These are phyloP conservation scores for Lichtheimia hyalospora DNA, from an alignment of 371 early-diverging fungal species.

Conservation along the genomic window DNA sequence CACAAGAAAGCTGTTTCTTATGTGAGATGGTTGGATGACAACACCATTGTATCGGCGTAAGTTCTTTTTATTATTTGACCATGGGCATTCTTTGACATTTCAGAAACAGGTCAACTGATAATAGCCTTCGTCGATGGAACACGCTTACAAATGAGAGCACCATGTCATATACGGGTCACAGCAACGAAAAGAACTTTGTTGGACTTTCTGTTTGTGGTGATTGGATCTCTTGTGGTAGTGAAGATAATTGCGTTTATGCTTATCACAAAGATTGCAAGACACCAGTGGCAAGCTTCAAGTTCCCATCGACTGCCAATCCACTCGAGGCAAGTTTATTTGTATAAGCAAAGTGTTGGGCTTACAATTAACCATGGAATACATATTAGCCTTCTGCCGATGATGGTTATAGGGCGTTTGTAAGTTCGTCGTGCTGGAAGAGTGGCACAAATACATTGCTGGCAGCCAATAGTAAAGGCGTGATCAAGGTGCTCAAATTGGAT, in stretches of 20 bases:
- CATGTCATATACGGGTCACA: conserved; percentile 79
- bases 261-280: conserved; percentile 73
- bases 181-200: conserved; percentile 95
- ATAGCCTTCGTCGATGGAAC: conserved; percentile 85
- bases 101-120: conserved; percentile 75
- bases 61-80: not conserved
- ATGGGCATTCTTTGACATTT: not conserved
- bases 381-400: not conserved
- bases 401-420: conserved; percentile 64
- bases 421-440: conserved; percentile 89
- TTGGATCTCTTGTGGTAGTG: conserved; percentile 92
- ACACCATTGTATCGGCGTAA: conserved; percentile 79
- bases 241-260: conserved; percentile 82
- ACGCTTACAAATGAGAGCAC: conserved; percentile 51
- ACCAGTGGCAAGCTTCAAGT: conserved; percentile 73
- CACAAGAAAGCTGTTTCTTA: conserved; percentile 93
- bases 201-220: conserved; percentile 76
- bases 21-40: conserved; percentile 75
- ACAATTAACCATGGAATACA: not conserved
- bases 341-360: not conserved
- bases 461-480: conserved; percentile 88
- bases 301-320: conserved; percentile 69
- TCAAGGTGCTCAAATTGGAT: conserved; percentile 73
- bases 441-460: conserved; percentile 73
- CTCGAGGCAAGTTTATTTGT: conserved; percentile 21